Conservation (phyloP, 805 yeast species). For the Grigorovia humatica region DNA sequence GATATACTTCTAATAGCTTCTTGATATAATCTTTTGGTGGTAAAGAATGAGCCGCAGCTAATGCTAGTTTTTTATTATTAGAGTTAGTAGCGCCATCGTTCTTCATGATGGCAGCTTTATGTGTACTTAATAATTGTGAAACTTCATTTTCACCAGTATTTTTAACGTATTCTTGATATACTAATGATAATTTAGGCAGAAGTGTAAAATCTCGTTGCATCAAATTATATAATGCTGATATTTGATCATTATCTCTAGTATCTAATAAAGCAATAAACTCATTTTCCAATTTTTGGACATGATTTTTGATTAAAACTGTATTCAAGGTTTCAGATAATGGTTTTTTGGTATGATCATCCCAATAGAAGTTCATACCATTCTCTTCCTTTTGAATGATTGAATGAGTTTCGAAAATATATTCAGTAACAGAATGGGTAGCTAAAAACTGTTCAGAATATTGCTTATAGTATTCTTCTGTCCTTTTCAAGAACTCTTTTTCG, state of each 20-base stretch:
- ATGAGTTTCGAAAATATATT: slow-evolving; percentile 81
- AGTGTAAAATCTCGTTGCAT: slow-evolving; percentile 72
- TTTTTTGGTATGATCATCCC: slow-evolving; percentile 78
- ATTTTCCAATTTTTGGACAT: slow-evolving; percentile 62
- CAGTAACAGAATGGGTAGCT: slow-evolving; percentile 70
- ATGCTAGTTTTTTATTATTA: slow-evolving; percentile 35
- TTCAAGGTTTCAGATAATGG: slow-evolving; percentile 69
- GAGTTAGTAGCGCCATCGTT: slow-evolving; percentile 5
- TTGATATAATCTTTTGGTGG: slow-evolving; percentile 70
- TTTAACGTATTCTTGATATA: slow-evolving; percentile 65
- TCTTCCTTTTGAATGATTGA: slow-evolving; percentile 76
- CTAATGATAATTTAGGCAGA: slow-evolving; percentile 63
- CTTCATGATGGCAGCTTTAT: slow-evolving; percentile 13
- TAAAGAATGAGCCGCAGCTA: slow-evolving; percentile 20
- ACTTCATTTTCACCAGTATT: slow-evolving; percentile 40
- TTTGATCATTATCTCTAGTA: slow-evolving; percentile 48
- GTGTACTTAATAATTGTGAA: slow-evolving; percentile 14
- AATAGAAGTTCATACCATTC: slow-evolving; percentile 60
- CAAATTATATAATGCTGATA: slow-evolving; percentile 64
- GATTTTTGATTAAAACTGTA: slow-evolving; percentile 64
- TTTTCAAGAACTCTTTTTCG: slow-evolving; percentile 65
- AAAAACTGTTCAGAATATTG: slow-evolving; percentile 61
- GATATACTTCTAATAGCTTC: slow-evolving; percentile 60
- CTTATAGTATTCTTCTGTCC: slow-evolving; percentile 42
- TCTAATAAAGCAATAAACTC: slow-evolving; percentile 71